Evolutionary conservation across 139 green algal species (phyloP).

Genomic region (Yamagishiella unicocca): DNA sequence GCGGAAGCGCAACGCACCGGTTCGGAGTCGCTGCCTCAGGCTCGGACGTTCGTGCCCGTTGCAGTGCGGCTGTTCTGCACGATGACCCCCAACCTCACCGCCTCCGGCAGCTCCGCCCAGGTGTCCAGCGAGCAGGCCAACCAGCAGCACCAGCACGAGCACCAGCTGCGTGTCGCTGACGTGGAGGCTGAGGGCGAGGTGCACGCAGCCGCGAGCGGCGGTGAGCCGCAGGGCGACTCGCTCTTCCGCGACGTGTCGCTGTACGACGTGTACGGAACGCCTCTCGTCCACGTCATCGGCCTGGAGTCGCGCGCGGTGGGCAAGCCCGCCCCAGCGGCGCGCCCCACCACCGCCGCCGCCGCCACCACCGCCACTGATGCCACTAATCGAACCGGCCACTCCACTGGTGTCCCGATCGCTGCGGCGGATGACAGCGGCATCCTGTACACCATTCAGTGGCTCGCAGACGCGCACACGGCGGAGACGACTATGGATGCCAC

Average conservation of each 20-base stretch:
- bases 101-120: too few species aligned
- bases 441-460: conserved; percentile 59
- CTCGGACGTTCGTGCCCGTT: conserved; percentile 55
- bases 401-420: not conserved
- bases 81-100: not conserved
- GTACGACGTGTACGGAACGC: conserved; percentile 1
- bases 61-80: conserved; percentile 35
- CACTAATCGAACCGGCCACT: not conserved
- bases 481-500: too few species aligned
- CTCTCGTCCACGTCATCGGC: conserved; percentile 34
- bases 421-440: not conserved
- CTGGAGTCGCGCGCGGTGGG: conserved; percentile 50
- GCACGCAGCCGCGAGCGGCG: not conserved
- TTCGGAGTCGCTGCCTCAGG: not conserved
- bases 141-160: not conserved
- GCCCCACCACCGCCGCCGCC: not conserved
- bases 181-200: not conserved
- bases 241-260: conserved; percentile 11
- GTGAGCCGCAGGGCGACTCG: conserved; percentile 13
- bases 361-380: not conserved
- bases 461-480: conserved; percentile 5
- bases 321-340: conserved; percentile 1
- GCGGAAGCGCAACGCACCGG: not conserved
- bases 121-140: not conserved
- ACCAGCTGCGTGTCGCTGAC: too few species aligned